A percentile compares a stretch with the other conserved stretches of the same genome.
phyloP scores from a whole-genome alignment of 2,329 filamentous ascomycete species.

The Hirsutella rhossiliensis region DNA sequence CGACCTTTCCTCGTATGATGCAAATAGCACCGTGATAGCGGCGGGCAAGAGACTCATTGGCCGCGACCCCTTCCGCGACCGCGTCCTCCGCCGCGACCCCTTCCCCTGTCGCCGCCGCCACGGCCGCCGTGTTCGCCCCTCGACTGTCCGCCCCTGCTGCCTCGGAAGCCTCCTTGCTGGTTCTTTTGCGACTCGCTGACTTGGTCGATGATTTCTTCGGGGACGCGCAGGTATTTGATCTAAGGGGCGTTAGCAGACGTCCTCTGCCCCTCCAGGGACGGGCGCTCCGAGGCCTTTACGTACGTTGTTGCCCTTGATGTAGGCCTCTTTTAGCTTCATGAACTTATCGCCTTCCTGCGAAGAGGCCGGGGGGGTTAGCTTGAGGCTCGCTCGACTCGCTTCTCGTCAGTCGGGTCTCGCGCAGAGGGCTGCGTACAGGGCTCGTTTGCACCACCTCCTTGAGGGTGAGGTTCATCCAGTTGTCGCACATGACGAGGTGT shows the following conservation, averaged over 20 bases:
- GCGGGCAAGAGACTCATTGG: conserved; percentile 13
- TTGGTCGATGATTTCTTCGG: conserved; percentile 90
- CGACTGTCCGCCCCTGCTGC: conserved; percentile 48
- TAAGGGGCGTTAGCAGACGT: conserved; percentile 22
- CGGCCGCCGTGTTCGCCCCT: conserved; percentile 44
- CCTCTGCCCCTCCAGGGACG: background rate
- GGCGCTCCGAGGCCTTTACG: conserved; percentile 18
- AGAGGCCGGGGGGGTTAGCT: background rate
- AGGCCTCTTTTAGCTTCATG: conserved; percentile 81
- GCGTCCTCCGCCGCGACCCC: conserved; percentile 26
- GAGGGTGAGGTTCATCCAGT: conserved; percentile 98
- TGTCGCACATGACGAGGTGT: conserved; percentile 92
- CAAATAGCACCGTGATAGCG: conserved; percentile 2
- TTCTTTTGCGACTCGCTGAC: conserved; percentile 86
- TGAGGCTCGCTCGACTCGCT: background rate
- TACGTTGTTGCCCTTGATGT: conserved; percentile 96
- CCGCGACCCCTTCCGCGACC: conserved; percentile 23
- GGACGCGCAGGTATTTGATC: conserved; percentile 97
- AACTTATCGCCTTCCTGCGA: conserved; percentile 81
- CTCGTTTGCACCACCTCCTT: conserved; percentile 97
- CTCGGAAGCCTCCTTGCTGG: conserved; percentile 50
- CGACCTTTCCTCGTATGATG: too few relatives aligned
- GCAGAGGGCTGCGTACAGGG: conserved; percentile 37
- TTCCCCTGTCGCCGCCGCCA: conserved; percentile 30
- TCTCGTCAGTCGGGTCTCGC: background rate